Base-by-base conservation (phyloP, 176 grass and related monocot genomes). In the Eragrostis nindensis region DNA sequence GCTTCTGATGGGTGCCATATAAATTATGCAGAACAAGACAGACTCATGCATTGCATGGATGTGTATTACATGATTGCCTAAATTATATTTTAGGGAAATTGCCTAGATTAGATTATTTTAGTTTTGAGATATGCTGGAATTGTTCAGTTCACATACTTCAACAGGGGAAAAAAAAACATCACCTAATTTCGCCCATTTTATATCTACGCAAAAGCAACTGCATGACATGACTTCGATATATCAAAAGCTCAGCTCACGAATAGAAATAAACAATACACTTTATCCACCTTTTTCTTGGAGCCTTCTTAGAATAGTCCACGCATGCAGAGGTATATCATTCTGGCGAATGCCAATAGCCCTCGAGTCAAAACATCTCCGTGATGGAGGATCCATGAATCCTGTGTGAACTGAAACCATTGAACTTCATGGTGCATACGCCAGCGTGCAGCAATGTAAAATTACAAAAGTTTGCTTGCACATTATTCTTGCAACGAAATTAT, bases 361-460 rank as follows among this genome's bases (percentile, higher is more conserved):
- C 0, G 90, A 92, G 82, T 96, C 75, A 29, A 90, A 63, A n/a
- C 25, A 71, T 83, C 59, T 92, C 93, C 90, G 82, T 17, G 65
- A 61, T 7, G 87, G 92, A 86, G 75, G 82, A 83, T 96, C 71
- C 68, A 80, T 76, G 11, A 40, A 66, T 65, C 87, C 93, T 96
- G 54, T 73, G 73, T 30, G 43, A 63, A 69, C 38, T 41, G 24
- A 76, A 39, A 56, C 7, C 27, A 68, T 56, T 47, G 71, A 73
- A 49, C 24, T 48, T 42, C 62, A 29, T 4, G 3, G 8, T 40
- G 26, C 48, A 8, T 17, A 27, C 8, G 18, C 39, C 48, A 75
- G 44, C 21, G 56, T 63, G 15, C 17, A 12, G 24, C 62, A 22
- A 45, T 62, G 42, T 46, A 39, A 72, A 59, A 14, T 49, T 66